Conservation (phyloP, 2,329 filamentous ascomycete species). For the Colletotrichum costaricense region DNA sequence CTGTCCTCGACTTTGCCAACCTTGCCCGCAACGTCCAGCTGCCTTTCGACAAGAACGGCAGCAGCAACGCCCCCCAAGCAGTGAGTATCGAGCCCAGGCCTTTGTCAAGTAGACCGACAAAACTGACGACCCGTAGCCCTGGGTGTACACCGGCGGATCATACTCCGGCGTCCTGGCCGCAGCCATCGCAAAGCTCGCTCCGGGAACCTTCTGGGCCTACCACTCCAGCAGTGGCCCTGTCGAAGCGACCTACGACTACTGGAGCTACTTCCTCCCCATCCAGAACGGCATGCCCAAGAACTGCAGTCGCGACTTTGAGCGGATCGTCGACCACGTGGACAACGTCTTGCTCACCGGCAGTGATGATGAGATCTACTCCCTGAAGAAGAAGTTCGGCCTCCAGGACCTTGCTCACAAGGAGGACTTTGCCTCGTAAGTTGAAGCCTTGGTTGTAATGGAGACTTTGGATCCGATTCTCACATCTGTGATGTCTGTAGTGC, state of each 20-base stretch:
- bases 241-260: slow-evolving; percentile 66
- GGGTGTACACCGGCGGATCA: slow-evolving; percentile 66
- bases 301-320: slow-evolving; percentile 63
- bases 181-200: slow-evolving; percentile 63
- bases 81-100: slow-evolving; percentile 38
- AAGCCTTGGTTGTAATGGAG: slow-evolving; percentile 1
- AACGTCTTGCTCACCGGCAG: slow-evolving; percentile 55
- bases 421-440: slow-evolving; percentile 56
- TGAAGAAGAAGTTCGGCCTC: slow-evolving; percentile 66
- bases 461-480: neutral
- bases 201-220: slow-evolving; percentile 71
- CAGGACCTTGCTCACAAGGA: slow-evolving; percentile 58
- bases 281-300: slow-evolving; percentile 68
- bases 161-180: slow-evolving; percentile 67
- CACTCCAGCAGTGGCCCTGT: slow-evolving; percentile 67
- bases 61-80: slow-evolving; percentile 61
- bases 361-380: slow-evolving; percentile 49
- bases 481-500: too few species aligned
- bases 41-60: slow-evolving; percentile 61
- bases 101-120: accelerated
- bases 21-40: slow-evolving; percentile 65
- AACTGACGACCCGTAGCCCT: slow-evolving; percentile 51
- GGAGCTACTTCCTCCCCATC: slow-evolving; percentile 68
- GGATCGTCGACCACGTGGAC: slow-evolving; percentile 67
- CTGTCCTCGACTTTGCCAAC: slow-evolving; percentile 63